Evolutionary conservation across 345 rosid genomes (phyloP).

Genomic region (Camelina laxa): DNA sequence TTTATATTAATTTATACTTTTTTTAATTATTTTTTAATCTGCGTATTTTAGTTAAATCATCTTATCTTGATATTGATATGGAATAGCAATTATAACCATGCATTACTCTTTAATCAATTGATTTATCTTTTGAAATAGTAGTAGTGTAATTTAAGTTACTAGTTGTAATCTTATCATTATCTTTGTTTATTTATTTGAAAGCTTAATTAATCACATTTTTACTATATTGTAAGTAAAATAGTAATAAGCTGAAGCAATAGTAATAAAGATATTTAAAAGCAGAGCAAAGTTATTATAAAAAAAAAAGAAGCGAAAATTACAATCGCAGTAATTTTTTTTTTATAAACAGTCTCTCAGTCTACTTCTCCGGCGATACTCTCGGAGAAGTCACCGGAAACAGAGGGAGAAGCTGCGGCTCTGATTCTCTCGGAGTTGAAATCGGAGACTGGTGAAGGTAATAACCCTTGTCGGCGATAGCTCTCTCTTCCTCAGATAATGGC

Average conservation of each 20-base stretch:
- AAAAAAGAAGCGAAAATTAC: conserved; percentile 16
- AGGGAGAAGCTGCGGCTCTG: conserved; percentile 91
- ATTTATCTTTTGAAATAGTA: not conserved
- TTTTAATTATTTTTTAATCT: no score
- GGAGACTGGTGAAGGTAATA: conserved; percentile 92
- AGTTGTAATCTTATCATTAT: conserved; percentile 1
- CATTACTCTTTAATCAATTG: not conserved
- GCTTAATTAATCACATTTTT: not conserved
- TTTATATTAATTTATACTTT: no score
- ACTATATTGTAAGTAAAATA: not conserved
- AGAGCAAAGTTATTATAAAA: conserved; percentile 6
- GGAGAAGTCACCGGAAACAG: conserved; percentile 93
- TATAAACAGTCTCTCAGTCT: conserved; percentile 26
- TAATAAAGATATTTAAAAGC: conserved; percentile 1
- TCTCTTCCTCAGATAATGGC: conserved; percentile 84
- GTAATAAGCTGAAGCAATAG: conserved; percentile 1
- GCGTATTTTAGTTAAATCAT: no score
- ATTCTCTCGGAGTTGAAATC: conserved; percentile 81
- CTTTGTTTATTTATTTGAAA: conserved; percentile 7
- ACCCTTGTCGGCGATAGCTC: conserved; percentile 85
- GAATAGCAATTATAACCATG: not conserved
- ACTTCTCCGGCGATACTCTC: conserved; percentile 49
- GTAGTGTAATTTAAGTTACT: not conserved
- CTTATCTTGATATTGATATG: no score
- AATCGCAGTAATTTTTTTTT: conserved; percentile 13